A percentile compares a stretch with the other conserved stretches of the same genome.
phyloP scores from a whole-genome alignment of 2,329 filamentous ascomycete genomes.

The Fusarium solani-melongenae region DNA sequence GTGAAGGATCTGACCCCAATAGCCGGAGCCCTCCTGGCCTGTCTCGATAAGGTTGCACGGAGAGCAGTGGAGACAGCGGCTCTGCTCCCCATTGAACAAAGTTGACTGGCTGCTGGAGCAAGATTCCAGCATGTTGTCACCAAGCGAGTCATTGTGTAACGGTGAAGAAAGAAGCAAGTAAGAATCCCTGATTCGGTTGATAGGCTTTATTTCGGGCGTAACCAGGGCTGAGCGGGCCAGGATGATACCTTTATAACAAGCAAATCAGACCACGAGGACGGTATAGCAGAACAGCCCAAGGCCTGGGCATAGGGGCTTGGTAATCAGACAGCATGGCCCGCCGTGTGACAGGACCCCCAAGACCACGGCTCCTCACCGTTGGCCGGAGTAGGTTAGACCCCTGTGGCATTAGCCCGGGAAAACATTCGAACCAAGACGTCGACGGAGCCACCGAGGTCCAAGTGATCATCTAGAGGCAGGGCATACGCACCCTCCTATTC shows the following conservation, averaged over 20 bases:
- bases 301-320: conserved; percentile 1
- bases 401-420: background rate
- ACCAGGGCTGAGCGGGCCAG: conserved; percentile 1
- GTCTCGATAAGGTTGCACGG: background rate
- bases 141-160: background rate
- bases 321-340: background rate
- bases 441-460: background rate
- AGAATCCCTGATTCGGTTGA: background rate
- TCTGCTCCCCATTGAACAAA: background rate
- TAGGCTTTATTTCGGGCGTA: background rate
- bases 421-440: conserved; percentile 6
- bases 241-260: background rate
- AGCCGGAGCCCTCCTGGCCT: background rate
- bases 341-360: background rate
- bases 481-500: background rate
- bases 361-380: background rate
- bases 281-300: background rate
- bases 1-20: background rate
- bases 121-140: background rate
- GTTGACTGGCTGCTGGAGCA: background rate
- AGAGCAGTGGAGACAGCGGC: background rate
- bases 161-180: background rate
- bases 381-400: background rate
- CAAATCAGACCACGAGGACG: conserved; percentile 13
- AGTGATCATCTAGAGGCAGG: background rate